Evolutionary conservation across 2,329 filamentous ascomycete genomes (phyloP).

Genomic region (Pseudogymnoascus sp.): DNA sequence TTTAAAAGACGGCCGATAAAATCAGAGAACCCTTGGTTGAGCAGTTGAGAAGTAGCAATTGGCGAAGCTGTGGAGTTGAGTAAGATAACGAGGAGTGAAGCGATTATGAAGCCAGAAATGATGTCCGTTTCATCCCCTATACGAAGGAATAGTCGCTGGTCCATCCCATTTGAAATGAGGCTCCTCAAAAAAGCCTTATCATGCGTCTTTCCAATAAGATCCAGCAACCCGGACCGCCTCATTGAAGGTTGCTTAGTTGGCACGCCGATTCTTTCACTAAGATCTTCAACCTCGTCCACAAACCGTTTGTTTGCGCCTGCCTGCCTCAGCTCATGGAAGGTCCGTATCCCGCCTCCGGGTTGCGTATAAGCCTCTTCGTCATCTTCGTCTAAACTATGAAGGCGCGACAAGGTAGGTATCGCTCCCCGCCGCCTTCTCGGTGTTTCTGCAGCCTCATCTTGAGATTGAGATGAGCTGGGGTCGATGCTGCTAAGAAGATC

Average conservation of each 20-base stretch:
- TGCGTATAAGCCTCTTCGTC: constrained; percentile 24
- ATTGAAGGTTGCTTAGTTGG: constrained; percentile 43
- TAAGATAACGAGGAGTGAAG: constrained; percentile 57
- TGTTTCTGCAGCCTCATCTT: constrained; percentile 15
- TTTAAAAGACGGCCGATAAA: constrained; percentile 51
- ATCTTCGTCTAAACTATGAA: constrained; percentile 25
- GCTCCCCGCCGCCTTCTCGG: constrained; percentile 19
- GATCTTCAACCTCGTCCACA: constrained; percentile 58
- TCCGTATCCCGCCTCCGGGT: constrained; percentile 42
- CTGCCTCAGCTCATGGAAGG: constrained; percentile 58
- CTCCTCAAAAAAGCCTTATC: constrained; percentile 58
- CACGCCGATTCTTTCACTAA: constrained; percentile 52
- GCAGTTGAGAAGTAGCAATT: constrained; percentile 51
- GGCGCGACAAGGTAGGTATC: constrained; percentile 22
- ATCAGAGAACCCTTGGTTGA: constrained; percentile 45
- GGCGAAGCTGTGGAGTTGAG: constrained; percentile 53
- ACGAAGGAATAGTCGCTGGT: constrained; percentile 58
- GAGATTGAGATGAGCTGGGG: constrained; percentile 5
- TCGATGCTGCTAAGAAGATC: constrained; percentile 22
- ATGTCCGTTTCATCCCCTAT: constrained; percentile 53
- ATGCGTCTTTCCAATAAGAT: constrained; percentile 52
- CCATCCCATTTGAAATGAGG: constrained; percentile 68
- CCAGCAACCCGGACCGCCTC: constrained; percentile 51
- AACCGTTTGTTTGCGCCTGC: constrained; percentile 61
- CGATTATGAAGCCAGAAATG: constrained; percentile 55